phyloP scores from a whole-genome alignment of 2,329 filamentous ascomycete species.

The Dactylellina drechsleri region DNA sequence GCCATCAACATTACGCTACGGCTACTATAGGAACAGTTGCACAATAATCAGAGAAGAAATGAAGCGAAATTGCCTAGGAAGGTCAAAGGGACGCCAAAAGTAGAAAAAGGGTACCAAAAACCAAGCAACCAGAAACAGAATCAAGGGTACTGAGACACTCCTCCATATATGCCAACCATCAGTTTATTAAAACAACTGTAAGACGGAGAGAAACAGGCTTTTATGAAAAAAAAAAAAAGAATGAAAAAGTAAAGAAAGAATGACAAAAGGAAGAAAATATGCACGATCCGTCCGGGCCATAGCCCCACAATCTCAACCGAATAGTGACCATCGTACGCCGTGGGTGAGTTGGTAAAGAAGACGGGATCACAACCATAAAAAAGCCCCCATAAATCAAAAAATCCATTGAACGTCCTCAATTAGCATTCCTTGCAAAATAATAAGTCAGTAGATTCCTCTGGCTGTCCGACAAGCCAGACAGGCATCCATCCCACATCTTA shows the following conservation, averaged over 20 bases:
- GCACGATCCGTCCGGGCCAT: too few species aligned
- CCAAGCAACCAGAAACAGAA: not conserved
- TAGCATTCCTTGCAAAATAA: constrained; percentile 58
- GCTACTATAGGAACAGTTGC: too few species aligned
- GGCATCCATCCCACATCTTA: constrained; percentile 57
- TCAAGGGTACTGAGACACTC: constrained; percentile 4
- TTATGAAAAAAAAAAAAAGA: not conserved
- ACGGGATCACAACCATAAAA: not conserved
- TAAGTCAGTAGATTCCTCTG: constrained; percentile 58
- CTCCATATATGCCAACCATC: constrained; percentile 3
- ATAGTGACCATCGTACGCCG: not conserved
- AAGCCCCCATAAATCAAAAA: too few species aligned
- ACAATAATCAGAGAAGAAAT: too few species aligned
- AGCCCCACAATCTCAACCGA: not conserved
- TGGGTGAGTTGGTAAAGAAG: too few species aligned
- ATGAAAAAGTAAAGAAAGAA: too few species aligned
- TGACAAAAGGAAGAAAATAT: too few species aligned
- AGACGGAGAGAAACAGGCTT: not conserved
- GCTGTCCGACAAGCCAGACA: constrained; percentile 57
- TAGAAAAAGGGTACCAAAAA: not conserved
- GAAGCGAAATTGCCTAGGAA: too few species aligned
- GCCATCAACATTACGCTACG: too few species aligned
- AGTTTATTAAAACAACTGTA: not conserved
- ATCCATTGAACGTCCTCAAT: too few species aligned
- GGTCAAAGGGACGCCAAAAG: not conserved